Evolutionary conservation across 2,329 filamentous ascomycete genomes (phyloP), one percentile per base, ranked within the genome.

Genomic region (Massarina eburnea): DNA sequence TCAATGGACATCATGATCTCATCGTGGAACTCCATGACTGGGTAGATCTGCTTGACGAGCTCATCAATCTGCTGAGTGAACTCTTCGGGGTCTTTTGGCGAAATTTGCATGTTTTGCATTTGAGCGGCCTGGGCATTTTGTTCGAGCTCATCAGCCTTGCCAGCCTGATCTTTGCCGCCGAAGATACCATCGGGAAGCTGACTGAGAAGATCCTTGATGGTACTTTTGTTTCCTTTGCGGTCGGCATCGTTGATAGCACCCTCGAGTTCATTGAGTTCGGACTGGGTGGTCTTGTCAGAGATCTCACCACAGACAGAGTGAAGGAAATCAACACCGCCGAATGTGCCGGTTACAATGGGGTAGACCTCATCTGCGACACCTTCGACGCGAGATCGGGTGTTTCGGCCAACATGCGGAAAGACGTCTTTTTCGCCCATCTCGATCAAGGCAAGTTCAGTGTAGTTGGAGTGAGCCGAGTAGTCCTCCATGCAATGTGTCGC

Each of bases 391-490:
- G 96, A 75, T 62, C 76, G 75, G n/a, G 90, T 90, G 58, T 81
- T 74, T 46, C 83, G 79, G 27, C 92, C 92, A 43, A 94, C 89
- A 62, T 96, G 91, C 20, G 92, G 89, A 70, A 96, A 96, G 48
- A 96, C 73, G 49, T 88, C 81, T 5, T 73, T 76, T 71, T 94
- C 90, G 41, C 90, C 91, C 61, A 96, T 73, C 68, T 96, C 91
- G 59, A 94, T 91, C 38, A 96, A 78, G 47, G 88, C 89, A 47
- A 96, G 81, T 70, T 96, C 91, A 12, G 80, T 84, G 72, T 95
- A 96, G 77, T 96, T 96, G 68, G 89, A 95, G 73, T 96, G 92
- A 14, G 91, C 92, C 43, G 91, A 85, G 74, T 86, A 97, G 67
- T 96, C 91, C 82, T 66, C 91, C 19, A 96, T 74, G 66, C 91